phyloP scores from a whole-genome alignment of 2,329 filamentous ascomycete genomes.

The Penicillium thymicola region DNA sequence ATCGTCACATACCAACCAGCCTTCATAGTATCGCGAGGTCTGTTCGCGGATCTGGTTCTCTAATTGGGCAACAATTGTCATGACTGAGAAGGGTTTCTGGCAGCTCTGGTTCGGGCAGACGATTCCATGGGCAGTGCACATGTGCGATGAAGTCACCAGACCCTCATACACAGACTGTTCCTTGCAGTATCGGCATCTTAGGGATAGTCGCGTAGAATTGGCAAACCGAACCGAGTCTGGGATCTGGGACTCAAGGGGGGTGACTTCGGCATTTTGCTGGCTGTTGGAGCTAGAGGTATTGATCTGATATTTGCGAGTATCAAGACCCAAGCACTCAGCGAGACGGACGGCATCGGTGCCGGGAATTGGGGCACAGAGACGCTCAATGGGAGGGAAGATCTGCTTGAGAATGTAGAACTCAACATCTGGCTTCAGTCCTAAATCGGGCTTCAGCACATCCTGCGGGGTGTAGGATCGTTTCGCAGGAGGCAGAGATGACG shows the following conservation, averaged over 20 bases:
- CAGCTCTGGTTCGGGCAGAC: constrained; percentile 66
- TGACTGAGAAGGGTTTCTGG: constrained; percentile 59
- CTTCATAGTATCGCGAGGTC: constrained; percentile 84
- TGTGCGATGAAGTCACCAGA: constrained; percentile 56
- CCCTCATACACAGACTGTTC: constrained; percentile 71
- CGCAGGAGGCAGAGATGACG: constrained; percentile 60
- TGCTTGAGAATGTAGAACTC: constrained; percentile 99
- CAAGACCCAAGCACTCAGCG: constrained; percentile 89
- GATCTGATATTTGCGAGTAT: constrained; percentile 80
- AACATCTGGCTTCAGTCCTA: constrained; percentile 78
- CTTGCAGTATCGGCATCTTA: constrained; percentile 82
- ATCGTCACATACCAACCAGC: constrained; percentile 88
- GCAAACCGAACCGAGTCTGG: constrained; percentile 87
- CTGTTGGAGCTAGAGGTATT: constrained; percentile 55
- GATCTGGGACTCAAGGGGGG: constrained; percentile 90
- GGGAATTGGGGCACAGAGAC: constrained; percentile 91
- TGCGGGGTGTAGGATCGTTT: constrained; percentile 86
- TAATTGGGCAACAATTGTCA: constrained; percentile 80
- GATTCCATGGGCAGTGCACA: constrained; percentile 71
- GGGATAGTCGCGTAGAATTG: constrained; percentile 69
- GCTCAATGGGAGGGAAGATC: constrained; percentile 95
- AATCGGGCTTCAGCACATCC: constrained; percentile 75
- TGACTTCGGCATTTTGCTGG: constrained; percentile 66
- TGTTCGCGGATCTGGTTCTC: constrained; percentile 77
- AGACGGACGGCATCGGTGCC: constrained; percentile 88